These are phyloP conservation scores for Neopestalotiopsis sp. DNA, from an alignment of 2,329 filamentous ascomycete genomes.

Conservation along the genomic window DNA sequence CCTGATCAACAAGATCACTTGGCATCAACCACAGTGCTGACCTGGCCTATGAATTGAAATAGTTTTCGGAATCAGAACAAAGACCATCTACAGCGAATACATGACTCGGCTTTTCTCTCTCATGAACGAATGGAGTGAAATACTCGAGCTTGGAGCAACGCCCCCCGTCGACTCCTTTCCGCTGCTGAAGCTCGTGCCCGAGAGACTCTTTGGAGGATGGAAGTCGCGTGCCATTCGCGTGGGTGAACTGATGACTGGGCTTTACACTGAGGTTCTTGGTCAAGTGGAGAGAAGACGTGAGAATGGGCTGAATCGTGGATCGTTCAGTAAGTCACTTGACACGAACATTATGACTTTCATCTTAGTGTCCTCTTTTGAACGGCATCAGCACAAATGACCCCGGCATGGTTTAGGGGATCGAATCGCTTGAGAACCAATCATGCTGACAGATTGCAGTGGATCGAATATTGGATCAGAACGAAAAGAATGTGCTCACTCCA, in stretches of 20 bases:
- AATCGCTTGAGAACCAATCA: no score
- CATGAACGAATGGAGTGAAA: slow-evolving; percentile 39
- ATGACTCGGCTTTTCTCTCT: slow-evolving; percentile 45
- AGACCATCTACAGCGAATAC: slow-evolving; percentile 4
- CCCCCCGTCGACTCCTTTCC: slow-evolving; percentile 56
- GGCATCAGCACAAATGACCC: no score
- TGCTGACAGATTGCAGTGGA: slow-evolving; percentile 14
- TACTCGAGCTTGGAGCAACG: slow-evolving; percentile 42
- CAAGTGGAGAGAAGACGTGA: slow-evolving; percentile 28
- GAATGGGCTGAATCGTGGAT: slow-evolving; percentile 3
- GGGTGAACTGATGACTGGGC: slow-evolving; percentile 43
- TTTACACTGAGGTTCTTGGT: slow-evolving; percentile 48
- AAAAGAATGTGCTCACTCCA: slow-evolving; percentile 35
- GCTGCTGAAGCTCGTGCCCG: slow-evolving; percentile 47
- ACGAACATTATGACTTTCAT: no score
- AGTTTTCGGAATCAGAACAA: no score
- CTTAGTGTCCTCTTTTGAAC: no score
- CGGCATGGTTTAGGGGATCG: no score
- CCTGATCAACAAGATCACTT: no score
- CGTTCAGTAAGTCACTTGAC: no score
- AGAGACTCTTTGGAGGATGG: slow-evolving; percentile 46
- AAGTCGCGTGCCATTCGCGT: slow-evolving; percentile 41
- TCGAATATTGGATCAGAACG: slow-evolving; percentile 26
- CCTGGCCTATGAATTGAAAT: no score
- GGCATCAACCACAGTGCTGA: no score